phyloP scores from a whole-genome alignment of 495 filamentous ascomycete species.

The Hypomontagnella monticulosa region DNA sequence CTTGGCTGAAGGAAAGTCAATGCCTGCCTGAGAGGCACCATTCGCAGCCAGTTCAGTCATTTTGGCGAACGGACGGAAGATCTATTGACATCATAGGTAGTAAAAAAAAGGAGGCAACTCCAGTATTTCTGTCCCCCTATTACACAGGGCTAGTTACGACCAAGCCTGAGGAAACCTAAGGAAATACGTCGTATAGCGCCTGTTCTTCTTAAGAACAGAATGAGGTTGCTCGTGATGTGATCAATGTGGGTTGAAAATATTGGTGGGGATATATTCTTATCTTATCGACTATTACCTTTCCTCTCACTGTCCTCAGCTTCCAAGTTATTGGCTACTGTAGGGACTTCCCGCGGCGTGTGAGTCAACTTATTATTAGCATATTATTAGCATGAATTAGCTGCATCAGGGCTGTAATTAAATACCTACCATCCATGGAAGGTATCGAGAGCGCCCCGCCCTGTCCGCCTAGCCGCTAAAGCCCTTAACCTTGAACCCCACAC shows the following conservation, averaged over 20 bases:
- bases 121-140: constrained; percentile 6
- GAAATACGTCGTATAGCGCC: neutral
- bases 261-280: constrained; percentile 14
- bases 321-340: too few species aligned
- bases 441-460: constrained; percentile 3
- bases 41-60: constrained; percentile 56
- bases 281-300: neutral
- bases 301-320: neutral
- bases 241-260: constrained; percentile 28
- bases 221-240: constrained; percentile 17
- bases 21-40: constrained; percentile 42
- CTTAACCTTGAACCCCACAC: constrained; percentile 19
- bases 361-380: too few species aligned
- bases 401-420: too few species aligned
- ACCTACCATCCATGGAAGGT: neutral
- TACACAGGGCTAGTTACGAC: neutral
- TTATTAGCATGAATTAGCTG: too few species aligned
- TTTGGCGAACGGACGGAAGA: constrained; percentile 44
- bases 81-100: constrained; percentile 45
- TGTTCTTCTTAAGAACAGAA: constrained; percentile 3
- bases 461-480: constrained; percentile 34
- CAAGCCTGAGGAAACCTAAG: neutral
- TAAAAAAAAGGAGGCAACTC: neutral
- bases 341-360: constrained; percentile 21
- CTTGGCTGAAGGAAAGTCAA: constrained; percentile 49